These are phyloP conservation scores for Moricandia moricandioides DNA, from an alignment of 345 rosid genomes.

Conservation along the genomic window DNA sequence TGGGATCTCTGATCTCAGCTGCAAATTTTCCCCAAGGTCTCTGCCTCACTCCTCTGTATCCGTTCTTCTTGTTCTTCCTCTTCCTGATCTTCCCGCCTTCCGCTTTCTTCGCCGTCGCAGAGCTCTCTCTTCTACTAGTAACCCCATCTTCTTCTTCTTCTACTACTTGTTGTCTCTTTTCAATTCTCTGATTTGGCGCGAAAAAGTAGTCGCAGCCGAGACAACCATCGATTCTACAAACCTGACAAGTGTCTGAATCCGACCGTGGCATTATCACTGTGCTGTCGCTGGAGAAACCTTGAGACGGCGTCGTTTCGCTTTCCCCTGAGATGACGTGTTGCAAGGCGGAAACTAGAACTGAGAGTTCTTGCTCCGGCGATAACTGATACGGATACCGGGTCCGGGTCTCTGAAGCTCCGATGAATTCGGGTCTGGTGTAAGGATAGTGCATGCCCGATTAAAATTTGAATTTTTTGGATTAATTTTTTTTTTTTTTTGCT, in stretches of 20 bases:
- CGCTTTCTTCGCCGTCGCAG: background rate
- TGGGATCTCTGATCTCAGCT: slow-evolving; percentile 92
- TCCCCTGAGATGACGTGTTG: slow-evolving; percentile 36
- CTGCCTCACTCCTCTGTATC: slow-evolving; percentile 92
- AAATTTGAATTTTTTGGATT: background rate
- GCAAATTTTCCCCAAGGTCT: slow-evolving; percentile 99
- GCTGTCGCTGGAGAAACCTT: background rate
- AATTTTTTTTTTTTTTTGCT: background rate
- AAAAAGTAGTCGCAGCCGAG: slow-evolving; percentile 76
- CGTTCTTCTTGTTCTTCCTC: slow-evolving; percentile 50
- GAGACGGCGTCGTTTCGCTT: slow-evolving; percentile 5
- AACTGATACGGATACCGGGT: slow-evolving; percentile 30
- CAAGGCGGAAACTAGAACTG: slow-evolving; percentile 59
- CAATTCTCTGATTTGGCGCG: slow-evolving; percentile 43
- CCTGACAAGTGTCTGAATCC: slow-evolving; percentile 55
- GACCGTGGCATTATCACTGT: slow-evolving; percentile 40
- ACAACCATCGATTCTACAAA: slow-evolving; percentile 66
- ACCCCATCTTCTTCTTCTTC: slow-evolving; percentile 5
- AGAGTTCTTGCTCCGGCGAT: slow-evolving; percentile 57
- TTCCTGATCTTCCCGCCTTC: slow-evolving; percentile 37
- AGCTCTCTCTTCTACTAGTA: slow-evolving; percentile 5
- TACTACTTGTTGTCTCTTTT: background rate
- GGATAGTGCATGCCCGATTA: slow-evolving; percentile 39
- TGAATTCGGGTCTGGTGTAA: slow-evolving; percentile 31
- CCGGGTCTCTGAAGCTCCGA: slow-evolving; percentile 18